These are phyloP conservation scores for Penicillium daleae DNA, from an alignment of 495 filamentous ascomycete genomes.

Conservation along the genomic window DNA sequence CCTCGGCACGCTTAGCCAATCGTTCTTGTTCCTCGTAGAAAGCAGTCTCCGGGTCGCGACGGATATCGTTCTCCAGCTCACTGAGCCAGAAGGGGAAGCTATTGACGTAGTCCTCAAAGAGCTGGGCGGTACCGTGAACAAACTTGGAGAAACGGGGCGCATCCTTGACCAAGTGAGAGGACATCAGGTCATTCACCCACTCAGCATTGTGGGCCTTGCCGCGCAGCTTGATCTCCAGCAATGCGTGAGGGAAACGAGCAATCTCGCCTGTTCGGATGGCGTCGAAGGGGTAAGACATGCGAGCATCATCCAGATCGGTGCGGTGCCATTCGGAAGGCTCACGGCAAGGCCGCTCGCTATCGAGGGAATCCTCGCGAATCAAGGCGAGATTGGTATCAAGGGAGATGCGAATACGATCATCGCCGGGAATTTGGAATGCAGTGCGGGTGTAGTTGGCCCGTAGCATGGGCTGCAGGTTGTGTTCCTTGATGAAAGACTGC, in stretches of 20 bases:
- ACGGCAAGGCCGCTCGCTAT: slow-evolving; percentile 81
- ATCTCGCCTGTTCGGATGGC: slow-evolving; percentile 88
- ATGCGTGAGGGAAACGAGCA: slow-evolving; percentile 84
- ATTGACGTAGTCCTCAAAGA: slow-evolving; percentile 97
- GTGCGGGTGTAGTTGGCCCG: slow-evolving; percentile 93
- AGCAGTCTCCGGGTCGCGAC: slow-evolving; percentile 85
- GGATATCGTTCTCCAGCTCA: slow-evolving; percentile 88
- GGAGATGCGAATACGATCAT: slow-evolving; percentile 86
- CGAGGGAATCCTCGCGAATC: slow-evolving; percentile 89
- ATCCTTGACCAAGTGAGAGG: slow-evolving; percentile 87
- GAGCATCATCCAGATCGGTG: slow-evolving; percentile 78
- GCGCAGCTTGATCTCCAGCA: slow-evolving; percentile 91
- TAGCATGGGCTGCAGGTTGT: slow-evolving; percentile 80
- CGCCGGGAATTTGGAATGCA: slow-evolving; percentile 94
- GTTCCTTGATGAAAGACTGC: slow-evolving; percentile 76
- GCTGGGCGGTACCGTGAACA: slow-evolving; percentile 84
- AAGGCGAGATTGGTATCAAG: slow-evolving; percentile 92
- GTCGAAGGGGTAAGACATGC: slow-evolving; percentile 84
- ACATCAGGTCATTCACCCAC: slow-evolving; percentile 90
- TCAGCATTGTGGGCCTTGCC: slow-evolving; percentile 73
- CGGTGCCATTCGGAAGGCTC: slow-evolving; percentile 91
- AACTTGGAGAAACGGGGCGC: slow-evolving; percentile 95
- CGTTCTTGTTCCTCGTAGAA: slow-evolving; percentile 90
- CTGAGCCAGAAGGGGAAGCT: slow-evolving; percentile 94
- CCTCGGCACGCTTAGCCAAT: slow-evolving; percentile 75